Percentiles rank a stretch among this genome's conserved stretches.
Evolutionary conservation across 768 basidiomycete genomes (phyloP).

Genomic region (Auriscalpium vulgare): DNA sequence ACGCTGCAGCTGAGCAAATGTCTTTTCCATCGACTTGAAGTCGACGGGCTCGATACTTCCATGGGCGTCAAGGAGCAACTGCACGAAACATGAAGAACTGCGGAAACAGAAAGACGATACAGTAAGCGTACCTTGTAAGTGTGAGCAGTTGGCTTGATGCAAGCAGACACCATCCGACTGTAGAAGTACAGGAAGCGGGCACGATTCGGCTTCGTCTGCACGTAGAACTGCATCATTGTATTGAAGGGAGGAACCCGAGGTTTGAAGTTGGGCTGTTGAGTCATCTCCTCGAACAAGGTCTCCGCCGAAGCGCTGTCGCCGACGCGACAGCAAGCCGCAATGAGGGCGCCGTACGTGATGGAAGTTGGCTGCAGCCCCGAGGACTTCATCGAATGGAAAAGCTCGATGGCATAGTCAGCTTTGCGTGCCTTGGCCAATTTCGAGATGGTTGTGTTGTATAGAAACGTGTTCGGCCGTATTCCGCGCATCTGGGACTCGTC

Average conservation of each 20-base stretch:
- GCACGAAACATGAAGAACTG: slow-evolving; percentile 5
- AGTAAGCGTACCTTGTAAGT: slow-evolving; percentile 75
- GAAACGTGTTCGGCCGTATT: slow-evolving; percentile 73
- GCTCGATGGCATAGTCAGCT: slow-evolving; percentile 77
- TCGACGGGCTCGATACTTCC: slow-evolving; percentile 82
- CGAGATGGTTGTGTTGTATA: slow-evolving; percentile 97
- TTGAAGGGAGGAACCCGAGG: slow-evolving; percentile 94
- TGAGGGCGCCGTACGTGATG: slow-evolving; percentile 92
- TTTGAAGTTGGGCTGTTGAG: slow-evolving; percentile 58
- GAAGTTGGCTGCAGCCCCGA: slow-evolving; percentile 57
- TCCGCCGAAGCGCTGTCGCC: slow-evolving; percentile 83
- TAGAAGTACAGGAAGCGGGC: slow-evolving; percentile 71
- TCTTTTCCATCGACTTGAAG: slow-evolving; percentile 56
- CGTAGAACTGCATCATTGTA: slow-evolving; percentile 97
- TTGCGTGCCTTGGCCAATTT: slow-evolving; percentile 93
- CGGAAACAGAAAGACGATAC: background rate
- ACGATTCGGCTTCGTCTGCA: slow-evolving; percentile 83
- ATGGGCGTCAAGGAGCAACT: slow-evolving; percentile 87
- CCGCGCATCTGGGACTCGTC: slow-evolving; percentile 64
- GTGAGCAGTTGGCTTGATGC: slow-evolving; percentile 73
- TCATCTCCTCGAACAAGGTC: slow-evolving; percentile 82
- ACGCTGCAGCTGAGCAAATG: slow-evolving; percentile 52
- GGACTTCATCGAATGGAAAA: slow-evolving; percentile 85
- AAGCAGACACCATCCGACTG: slow-evolving; percentile 48
- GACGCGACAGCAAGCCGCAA: slow-evolving; percentile 88